Evolutionary conservation across 345 rosid species (phyloP), one percentile per base, ranked within the genome.

Genomic region (Turnera subulata): DNA sequence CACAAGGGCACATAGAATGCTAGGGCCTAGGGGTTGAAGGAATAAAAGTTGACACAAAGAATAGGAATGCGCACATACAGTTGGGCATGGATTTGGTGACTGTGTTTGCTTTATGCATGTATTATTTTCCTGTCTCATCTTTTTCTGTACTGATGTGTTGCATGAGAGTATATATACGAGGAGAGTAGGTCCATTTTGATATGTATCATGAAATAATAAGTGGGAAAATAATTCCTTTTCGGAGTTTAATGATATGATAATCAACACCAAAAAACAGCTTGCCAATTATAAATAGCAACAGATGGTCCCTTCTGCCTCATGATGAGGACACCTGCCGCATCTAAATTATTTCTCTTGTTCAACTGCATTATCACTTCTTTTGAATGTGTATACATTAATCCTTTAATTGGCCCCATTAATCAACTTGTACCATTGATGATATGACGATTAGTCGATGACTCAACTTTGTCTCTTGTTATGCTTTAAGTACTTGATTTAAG

Each of bases 271-370:
- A 8, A 17, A 18, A 6, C 52, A 37, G 26, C 60, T 47, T 53
- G 25, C 51, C 17, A 48, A 9, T 43, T 8, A 21, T 32, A 48
- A 49, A 35, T 32, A 19, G 20, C 50, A 26, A 67, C 7, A 14
- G 71, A 68, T 65, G 80, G 72, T 37, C 68, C 66, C 13, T 8
- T 22, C 25, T 37, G 61, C 33, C 46, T 7, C 33, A 16, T 53
- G 47, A 45, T 59, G 9, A 55, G 40, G 59, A 19, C 47, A 15
- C 67, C 25, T 20, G 48, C 44, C 8, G 26, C 14, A 7, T 16
- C 19, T 23, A 9, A 1, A 17, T 42, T 1, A 35, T 50, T 38
- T 14, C 40, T 33, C 23, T 42, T 1, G 14, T 20, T 40, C 38
- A 22, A 24, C 2, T 8, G 61, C 55, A 56, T 65, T 24, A 15